A percentile compares a stretch with the other conserved stretches of the same genome.
Evolutionary conservation across 345 rosid species (phyloP).

Genomic region (Pistacia atlantica): DNA sequence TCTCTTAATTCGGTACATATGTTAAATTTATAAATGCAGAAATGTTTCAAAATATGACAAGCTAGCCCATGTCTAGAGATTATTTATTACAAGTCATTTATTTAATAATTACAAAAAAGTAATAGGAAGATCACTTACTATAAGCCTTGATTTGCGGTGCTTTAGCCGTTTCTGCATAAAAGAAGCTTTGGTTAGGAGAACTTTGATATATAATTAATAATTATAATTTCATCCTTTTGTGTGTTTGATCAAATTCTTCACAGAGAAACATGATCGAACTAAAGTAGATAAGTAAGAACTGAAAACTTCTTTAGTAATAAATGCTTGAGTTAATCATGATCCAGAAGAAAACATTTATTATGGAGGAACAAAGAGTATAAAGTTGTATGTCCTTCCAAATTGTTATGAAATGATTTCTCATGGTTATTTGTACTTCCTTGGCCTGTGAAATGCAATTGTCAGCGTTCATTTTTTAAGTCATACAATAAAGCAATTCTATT

Average conservation of each 20-base stretch:
- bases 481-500: background rate
- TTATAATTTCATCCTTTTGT: background rate
- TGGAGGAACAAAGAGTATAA: background rate
- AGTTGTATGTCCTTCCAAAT: background rate
- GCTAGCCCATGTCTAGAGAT: background rate
- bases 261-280: background rate
- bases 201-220: background rate
- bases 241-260: background rate
- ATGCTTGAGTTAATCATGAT: background rate
- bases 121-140: constrained; percentile 52
- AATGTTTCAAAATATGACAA: background rate
- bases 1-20: background rate
- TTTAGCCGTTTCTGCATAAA: constrained; percentile 81
- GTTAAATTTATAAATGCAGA: background rate
- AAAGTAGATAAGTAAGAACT: background rate
- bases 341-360: background rate
- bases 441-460: background rate
- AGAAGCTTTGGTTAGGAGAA: constrained; percentile 17
- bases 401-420: background rate
- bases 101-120: background rate
- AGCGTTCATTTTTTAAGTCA: too few relatives aligned
- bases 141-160: constrained; percentile 65
- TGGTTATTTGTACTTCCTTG: background rate
- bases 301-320: background rate
- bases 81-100: background rate